Base-by-base conservation (phyloP, 257 asterid genomes). In the Phtheirospermum japonicum region DNA sequence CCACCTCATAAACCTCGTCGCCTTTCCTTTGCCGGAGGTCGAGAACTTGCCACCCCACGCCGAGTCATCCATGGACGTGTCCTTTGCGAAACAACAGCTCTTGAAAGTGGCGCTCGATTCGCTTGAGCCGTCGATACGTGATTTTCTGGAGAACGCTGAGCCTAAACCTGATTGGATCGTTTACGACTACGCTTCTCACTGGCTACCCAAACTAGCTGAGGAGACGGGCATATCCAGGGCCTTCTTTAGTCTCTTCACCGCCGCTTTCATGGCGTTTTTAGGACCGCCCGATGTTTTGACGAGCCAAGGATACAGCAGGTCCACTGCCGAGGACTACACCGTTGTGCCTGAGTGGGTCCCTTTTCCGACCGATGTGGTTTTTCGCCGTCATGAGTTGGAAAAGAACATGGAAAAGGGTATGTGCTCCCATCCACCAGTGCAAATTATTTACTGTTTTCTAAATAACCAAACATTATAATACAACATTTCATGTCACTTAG, bases 11-110 rank as follows among this genome's bases (percentile, higher is more conserved):
- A 50, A 63, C 46, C 71, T 85, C 16, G 32, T 90, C 30, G 39
- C 61, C 66, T 6, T 88, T 48, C 86, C 83, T 2, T 42, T 91
- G 28, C 96, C 90, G 0, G 48, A 60, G 20, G 86, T 84, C 2
- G 69, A 74, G 4, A 64, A 75, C 77, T 71, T 90, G 53, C 85
- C 96, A 0, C 67, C 83, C 13, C 43, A 67, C 9, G 91, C 85
- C 11, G 95, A 90, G 77, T 90, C 96, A 12, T 90, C 98, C 30
- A 88, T 90, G 96, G 98, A 90, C 56, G 84, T 90, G 34, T 81
- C 89, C 33, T 80, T 79, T 40, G 76, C 70, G 17, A 80, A 80
- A 72, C 91, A 83, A 16, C 90, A 79, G 78, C 57, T 85, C 66
- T 65, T 90, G 61, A 90, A 90, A 63, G 77, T 82, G 7, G 98